These are phyloP conservation scores for Calycina marina DNA, from an alignment of 2,329 filamentous ascomycete genomes.

Conservation along the genomic window DNA sequence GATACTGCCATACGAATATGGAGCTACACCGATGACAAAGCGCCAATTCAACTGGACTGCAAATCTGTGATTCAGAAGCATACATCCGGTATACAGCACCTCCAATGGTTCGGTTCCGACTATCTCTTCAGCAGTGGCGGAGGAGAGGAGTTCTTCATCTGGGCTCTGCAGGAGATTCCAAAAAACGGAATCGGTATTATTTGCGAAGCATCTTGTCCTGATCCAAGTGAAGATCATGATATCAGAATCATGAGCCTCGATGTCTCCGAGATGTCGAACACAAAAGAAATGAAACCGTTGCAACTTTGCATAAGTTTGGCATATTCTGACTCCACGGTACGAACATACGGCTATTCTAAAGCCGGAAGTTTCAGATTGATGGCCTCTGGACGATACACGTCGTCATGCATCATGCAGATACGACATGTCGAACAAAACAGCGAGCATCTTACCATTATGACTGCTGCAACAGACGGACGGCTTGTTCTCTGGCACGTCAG, in stretches of 20 bases:
- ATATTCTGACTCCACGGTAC: constrained; percentile 73
- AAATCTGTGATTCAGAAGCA: constrained; percentile 60
- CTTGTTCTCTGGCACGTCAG: constrained; percentile 42
- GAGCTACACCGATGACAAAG: constrained; percentile 24
- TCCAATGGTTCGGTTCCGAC: constrained; percentile 47
- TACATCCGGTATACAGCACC: constrained; percentile 61
- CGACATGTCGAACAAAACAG: constrained; percentile 27
- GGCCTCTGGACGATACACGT: constrained; percentile 45
- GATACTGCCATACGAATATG: constrained; percentile 67
- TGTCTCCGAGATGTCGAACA: constrained; percentile 22
- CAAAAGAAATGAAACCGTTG: not conserved
- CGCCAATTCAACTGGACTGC: constrained; percentile 24
- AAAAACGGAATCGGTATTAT: constrained; percentile 37
- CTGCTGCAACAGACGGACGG: constrained; percentile 70
- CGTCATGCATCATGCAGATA: constrained; percentile 60
- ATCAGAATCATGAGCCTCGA: constrained; percentile 74
- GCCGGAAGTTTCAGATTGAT: constrained; percentile 32
- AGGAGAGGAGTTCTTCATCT: constrained; percentile 78
- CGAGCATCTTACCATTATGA: constrained; percentile 32
- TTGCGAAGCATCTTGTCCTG: constrained; percentile 38
- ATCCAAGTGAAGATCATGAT: constrained; percentile 41
- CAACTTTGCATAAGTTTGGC: constrained; percentile 52
- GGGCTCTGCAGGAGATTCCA: constrained; percentile 44
- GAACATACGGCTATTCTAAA: constrained; percentile 35
- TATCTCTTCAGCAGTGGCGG: constrained; percentile 79